Evolutionary conservation across 176 grass and related monocot species (phyloP), one percentile per base, ranked within the genome.

Genomic region (Neostapfia colusana): DNA sequence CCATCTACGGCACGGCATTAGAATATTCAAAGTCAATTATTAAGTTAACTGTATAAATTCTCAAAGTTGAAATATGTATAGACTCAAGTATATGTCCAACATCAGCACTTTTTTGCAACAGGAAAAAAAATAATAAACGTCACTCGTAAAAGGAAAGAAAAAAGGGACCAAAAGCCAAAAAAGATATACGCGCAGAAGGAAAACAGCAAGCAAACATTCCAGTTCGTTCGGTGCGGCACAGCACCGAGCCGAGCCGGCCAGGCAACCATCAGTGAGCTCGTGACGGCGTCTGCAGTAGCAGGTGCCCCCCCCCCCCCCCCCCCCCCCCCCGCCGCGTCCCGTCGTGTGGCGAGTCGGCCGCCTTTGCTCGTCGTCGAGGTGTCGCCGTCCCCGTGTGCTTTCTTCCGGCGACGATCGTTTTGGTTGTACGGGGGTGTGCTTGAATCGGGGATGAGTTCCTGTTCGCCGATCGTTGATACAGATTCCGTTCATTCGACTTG

Each of bases 41-140:
- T 2, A 39, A 15, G 1, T 1, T 20, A 27, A 39, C 42, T 28
- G 15, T 12, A 2, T 23, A 7, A 24, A 68, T 24, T 27, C 20
- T 49, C 15, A 39, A 26, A 60, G 27, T 11, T 61, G 18, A 79
- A 70, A 51, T 17, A 34, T 62, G 42, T 11, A 7, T 71, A 34
- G 55, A 81, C 37, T 42, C 64, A 80, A 73, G 62, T 60, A 46
- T 50, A 80, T 5, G 23, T 10, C 41, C 54, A 75, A 56, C 58
- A 76, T 20, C 39, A 57, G 57, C 65, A 17, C 58, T 82, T 87
- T 31, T 31, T 31, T 31, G 37, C 39, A 56, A 8, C 49, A 27
- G 6, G 31, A 5, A 16, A 14, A 43, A 36, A 14, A 65, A 46
- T n/a, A 31, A 31, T 31, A 31, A 65, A 43, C 7, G 21, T 11